Conservation (phyloP, 805 yeast species). For the Candida wancherniae region DNA sequence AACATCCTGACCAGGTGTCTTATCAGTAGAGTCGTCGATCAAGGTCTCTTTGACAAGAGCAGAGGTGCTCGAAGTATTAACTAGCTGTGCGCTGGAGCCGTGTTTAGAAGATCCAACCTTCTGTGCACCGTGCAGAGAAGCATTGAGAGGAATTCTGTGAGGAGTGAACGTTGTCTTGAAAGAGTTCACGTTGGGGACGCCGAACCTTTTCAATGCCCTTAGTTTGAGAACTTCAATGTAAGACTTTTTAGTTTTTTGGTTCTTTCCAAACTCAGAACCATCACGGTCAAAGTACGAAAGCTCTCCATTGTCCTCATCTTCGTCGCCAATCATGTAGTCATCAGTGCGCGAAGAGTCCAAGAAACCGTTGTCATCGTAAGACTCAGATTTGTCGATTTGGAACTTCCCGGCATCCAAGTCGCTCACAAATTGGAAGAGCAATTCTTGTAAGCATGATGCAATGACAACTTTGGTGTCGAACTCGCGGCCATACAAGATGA, state of each 20-base stretch:
- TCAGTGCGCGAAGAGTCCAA: conserved; percentile 36
- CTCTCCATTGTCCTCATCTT: conserved; percentile 43
- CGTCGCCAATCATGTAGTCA: conserved; percentile 41
- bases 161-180: conserved; percentile 38
- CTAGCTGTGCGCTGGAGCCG: conserved; percentile 8
- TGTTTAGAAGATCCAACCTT: conserved; percentile 1
- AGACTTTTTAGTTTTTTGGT: conserved; percentile 26
- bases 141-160: conserved; percentile 19
- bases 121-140: not conserved
- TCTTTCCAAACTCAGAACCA: conserved; percentile 31
- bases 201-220: conserved; percentile 37
- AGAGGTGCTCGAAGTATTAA: conserved; percentile 27
- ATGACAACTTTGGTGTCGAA: conserved; percentile 19
- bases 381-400: conserved; percentile 30
- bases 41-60: conserved; percentile 40
- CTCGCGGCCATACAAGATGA: conserved; percentile 19
- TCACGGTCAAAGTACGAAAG: conserved; percentile 35
- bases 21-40: conserved; percentile 24
- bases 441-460: conserved; percentile 31
- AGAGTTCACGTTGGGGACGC: conserved; percentile 29
- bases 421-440: conserved; percentile 31
- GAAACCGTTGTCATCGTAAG: conserved; percentile 32
- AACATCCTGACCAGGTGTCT: conserved; percentile 1
- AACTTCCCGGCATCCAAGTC: conserved; percentile 42
- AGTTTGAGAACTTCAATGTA: conserved; percentile 40